A percentile compares a stretch with the other conserved stretches of the same genome.
Evolutionary conservation across 495 filamentous ascomycete genomes (phyloP).

Genomic region (Annulohypoxylon nitens): DNA sequence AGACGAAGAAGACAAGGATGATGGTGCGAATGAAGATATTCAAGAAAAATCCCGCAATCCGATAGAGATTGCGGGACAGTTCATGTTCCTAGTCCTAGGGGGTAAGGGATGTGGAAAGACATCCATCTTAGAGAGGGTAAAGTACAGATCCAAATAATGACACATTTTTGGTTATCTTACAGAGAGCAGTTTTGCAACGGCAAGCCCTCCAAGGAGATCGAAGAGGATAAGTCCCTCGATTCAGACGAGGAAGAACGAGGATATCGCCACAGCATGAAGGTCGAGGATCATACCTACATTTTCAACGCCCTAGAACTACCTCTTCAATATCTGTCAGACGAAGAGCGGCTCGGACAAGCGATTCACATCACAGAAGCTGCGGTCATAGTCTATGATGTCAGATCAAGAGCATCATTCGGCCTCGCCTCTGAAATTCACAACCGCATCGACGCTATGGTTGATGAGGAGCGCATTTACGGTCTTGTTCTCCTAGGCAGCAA

Average conservation of each 20-base stretch:
- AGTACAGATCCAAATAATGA: background rate
- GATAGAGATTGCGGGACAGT: constrained; percentile 51
- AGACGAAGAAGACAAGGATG: constrained; percentile 19
- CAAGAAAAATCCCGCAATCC: constrained; percentile 10
- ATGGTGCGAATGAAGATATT: constrained; percentile 4
- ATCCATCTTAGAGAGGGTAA: constrained; percentile 57
- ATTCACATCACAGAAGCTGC: constrained; percentile 58
- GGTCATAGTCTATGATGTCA: constrained; percentile 57
- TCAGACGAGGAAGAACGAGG: constrained; percentile 49
- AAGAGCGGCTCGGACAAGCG: constrained; percentile 54
- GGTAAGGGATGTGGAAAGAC: constrained; percentile 59
- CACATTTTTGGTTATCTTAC: constrained; percentile 14
- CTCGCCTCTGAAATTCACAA: constrained; percentile 49
- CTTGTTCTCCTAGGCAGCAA: constrained; percentile 58
- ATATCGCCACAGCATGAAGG: constrained; percentile 51
- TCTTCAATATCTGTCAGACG: constrained; percentile 49
- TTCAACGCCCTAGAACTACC: constrained; percentile 58
- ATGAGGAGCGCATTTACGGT: constrained; percentile 46
- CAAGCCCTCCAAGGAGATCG: constrained; percentile 41
- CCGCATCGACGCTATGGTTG: constrained; percentile 49
- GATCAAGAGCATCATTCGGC: constrained; percentile 51
- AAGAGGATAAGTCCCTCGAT: constrained; percentile 43
- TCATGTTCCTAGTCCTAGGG: constrained; percentile 59
- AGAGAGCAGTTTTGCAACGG: constrained; percentile 51
- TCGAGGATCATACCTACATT: constrained; percentile 51